Evolutionary conservation across 345 rosid species (phyloP).

Genomic region (Corchorus olitorius): DNA sequence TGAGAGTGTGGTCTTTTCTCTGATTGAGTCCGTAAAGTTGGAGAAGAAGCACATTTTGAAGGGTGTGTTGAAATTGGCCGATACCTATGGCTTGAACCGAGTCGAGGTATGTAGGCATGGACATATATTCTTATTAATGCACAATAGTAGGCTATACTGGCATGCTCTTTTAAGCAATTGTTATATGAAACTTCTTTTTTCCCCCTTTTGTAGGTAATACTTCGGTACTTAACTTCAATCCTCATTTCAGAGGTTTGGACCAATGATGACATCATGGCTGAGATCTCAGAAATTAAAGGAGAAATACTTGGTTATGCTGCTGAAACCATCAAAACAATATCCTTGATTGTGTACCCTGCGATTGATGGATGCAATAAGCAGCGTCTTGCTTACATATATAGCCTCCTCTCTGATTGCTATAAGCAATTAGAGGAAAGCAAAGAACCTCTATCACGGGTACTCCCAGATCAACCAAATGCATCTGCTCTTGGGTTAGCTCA

Average conservation of each 20-base stretch:
- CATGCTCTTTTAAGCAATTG: slow-evolving; percentile 2
- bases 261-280: slow-evolving; percentile 73
- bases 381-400: slow-evolving; percentile 71
- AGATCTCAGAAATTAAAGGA: slow-evolving; percentile 63
- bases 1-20: slow-evolving; percentile 50
- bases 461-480: slow-evolving; percentile 32
- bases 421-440: slow-evolving; percentile 51
- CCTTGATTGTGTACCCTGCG: slow-evolving; percentile 66
- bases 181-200: slow-evolving; percentile 17
- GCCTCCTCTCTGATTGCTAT: slow-evolving; percentile 83
- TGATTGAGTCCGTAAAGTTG: slow-evolving; percentile 64
- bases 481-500: slow-evolving; percentile 44
- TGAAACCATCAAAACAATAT: slow-evolving; percentile 64
- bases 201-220: slow-evolving; percentile 59
- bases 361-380: slow-evolving; percentile 81
- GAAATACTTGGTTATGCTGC: slow-evolving; percentile 61
- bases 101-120: slow-evolving; percentile 53
- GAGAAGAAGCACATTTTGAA: slow-evolving; percentile 79
- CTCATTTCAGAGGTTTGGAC: slow-evolving; percentile 83
- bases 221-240: slow-evolving; percentile 56
- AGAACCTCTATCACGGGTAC: slow-evolving; percentile 36
- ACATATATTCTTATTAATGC: slow-evolving; percentile 5
- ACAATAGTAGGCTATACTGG: slow-evolving; percentile 1
- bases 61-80: slow-evolving; percentile 62
- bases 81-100: slow-evolving; percentile 62